Conservation (phyloP, 352 stramenopile species). For the Thraustotheca clavata region DNA sequence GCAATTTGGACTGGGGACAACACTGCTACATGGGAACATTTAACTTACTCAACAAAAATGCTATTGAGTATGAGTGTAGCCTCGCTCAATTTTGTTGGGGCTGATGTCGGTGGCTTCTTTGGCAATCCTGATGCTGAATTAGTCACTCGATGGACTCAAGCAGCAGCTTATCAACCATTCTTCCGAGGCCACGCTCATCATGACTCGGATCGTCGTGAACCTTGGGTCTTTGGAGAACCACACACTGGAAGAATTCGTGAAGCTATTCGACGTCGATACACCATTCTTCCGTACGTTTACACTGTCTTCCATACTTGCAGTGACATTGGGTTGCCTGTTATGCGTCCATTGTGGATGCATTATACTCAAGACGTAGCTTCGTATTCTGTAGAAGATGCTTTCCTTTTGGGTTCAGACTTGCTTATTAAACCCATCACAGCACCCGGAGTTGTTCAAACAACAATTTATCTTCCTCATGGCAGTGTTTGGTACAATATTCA, state of each 20-base stretch:
- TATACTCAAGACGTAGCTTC: conserved; percentile 83
- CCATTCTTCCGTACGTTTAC: conserved; percentile 94
- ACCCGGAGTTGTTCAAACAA: conserved; percentile 60
- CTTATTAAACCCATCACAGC: conserved; percentile 95
- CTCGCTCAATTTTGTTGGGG: conserved; percentile 95
- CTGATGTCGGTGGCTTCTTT: conserved; percentile 99
- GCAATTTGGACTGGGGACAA: conserved; percentile 99
- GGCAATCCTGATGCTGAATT: conserved; percentile 94
- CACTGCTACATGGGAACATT: conserved; percentile 92
- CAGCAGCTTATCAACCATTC: conserved; percentile 96
- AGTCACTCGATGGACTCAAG: conserved; percentile 95
- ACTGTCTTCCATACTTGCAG: conserved; percentile 73
- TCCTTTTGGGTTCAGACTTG: conserved; percentile 91
- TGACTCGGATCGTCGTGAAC: conserved; percentile 96
- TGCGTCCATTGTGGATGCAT: conserved; percentile 95
- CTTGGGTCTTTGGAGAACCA: conserved; percentile 96
- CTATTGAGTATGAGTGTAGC: conserved; percentile 94
- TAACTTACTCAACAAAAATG: conserved; percentile 95
- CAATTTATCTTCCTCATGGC: conserved; percentile 85
- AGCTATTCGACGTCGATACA: conserved; percentile 93
- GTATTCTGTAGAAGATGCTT: conserved; percentile 91
- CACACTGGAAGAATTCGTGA: conserved; percentile 83
- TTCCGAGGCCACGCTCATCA: conserved; percentile 98
- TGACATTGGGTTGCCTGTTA: conserved; percentile 63
- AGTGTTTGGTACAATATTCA: conserved; percentile 90